phyloP scores from a whole-genome alignment of 768 basidiomycete species.

The Antrodiella citrinella region DNA sequence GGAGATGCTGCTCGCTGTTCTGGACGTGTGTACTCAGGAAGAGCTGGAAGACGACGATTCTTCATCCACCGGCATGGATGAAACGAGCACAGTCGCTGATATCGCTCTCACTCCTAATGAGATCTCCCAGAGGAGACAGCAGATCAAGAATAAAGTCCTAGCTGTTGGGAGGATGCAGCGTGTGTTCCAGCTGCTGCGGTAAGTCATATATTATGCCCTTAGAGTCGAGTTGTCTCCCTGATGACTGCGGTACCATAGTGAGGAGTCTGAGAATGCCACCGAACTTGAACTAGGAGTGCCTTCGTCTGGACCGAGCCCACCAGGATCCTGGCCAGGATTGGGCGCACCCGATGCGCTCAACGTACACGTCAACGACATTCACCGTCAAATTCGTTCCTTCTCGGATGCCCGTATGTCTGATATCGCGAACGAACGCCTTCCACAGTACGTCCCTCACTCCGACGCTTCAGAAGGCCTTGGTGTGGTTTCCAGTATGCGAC shows the following conservation, averaged over 20 bases:
- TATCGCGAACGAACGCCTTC: conserved; percentile 67
- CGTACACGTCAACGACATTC: conserved; percentile 52
- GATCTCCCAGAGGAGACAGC: conserved; percentile 47
- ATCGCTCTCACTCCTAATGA: conserved; percentile 32
- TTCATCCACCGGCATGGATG: conserved; percentile 15
- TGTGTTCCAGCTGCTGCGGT: conserved; percentile 87
- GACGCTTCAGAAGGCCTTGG: conserved; percentile 46
- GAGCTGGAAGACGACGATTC: conserved; percentile 71
- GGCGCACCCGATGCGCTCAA: conserved; percentile 42
- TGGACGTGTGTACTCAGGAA: conserved; percentile 93
- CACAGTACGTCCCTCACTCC: conserved; percentile 35
- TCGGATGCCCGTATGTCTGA: conserved; percentile 77
- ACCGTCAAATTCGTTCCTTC: conserved; percentile 59
- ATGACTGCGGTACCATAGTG: conserved; percentile 31
- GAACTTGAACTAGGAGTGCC: conserved; percentile 41
- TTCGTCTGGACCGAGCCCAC: conserved; percentile 16
- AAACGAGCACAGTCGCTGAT: conserved; percentile 17
- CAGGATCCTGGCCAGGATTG: conserved; percentile 20
- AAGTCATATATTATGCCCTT: conserved; percentile 24
- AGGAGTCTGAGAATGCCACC: conserved; percentile 72
- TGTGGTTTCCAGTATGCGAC: conserved; percentile 47
- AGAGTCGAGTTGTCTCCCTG: too few relatives aligned
- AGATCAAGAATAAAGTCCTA: conserved; percentile 91
- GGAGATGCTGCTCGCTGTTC: conserved; percentile 95
- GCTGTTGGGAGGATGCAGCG: conserved; percentile 88